phyloP scores from a whole-genome alignment of 306 rosid species.

The Delonix regia region DNA sequence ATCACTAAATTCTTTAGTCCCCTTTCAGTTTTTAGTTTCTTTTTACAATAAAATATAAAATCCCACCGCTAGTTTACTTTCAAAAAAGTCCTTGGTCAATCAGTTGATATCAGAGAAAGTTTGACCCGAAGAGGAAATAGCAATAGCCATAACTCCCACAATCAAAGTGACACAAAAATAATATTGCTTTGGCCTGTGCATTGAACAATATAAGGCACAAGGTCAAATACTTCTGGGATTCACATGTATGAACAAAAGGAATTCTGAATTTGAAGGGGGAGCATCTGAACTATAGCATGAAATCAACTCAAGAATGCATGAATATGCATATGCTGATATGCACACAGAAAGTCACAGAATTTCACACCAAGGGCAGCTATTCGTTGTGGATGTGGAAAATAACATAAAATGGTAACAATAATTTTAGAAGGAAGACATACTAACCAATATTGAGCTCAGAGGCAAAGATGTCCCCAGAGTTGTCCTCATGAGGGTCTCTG shows the following conservation, averaged over 20 bases:
- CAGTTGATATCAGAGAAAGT: not conserved
- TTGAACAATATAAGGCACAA: not conserved
- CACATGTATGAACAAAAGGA: not conserved
- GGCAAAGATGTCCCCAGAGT: slow-evolving; percentile 64
- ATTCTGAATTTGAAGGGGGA: not conserved
- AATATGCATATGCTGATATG: not conserved
- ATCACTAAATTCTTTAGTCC: not conserved
- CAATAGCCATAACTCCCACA: too few relatives aligned
- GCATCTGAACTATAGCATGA: too few relatives aligned
- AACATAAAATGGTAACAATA: not conserved
- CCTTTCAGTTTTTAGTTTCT: not conserved
- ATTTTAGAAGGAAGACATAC: slow-evolving; percentile 33
- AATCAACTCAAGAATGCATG: not conserved
- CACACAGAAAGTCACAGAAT: not conserved
- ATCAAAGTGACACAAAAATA: not conserved
- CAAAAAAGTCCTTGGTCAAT: not conserved
- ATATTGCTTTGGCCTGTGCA: not conserved
- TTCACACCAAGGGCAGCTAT: not conserved
- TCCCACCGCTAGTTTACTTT: not conserved
- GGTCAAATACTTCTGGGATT: not conserved
- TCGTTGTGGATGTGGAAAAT: not conserved
- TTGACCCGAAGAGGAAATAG: not conserved
- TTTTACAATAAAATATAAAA: not conserved
- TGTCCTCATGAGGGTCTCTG: slow-evolving; percentile 68
- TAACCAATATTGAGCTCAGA: slow-evolving; percentile 59